Evolutionary conservation across 2,329 filamentous ascomycete genomes (phyloP).

Genomic region (Corinectria fuckeliana): DNA sequence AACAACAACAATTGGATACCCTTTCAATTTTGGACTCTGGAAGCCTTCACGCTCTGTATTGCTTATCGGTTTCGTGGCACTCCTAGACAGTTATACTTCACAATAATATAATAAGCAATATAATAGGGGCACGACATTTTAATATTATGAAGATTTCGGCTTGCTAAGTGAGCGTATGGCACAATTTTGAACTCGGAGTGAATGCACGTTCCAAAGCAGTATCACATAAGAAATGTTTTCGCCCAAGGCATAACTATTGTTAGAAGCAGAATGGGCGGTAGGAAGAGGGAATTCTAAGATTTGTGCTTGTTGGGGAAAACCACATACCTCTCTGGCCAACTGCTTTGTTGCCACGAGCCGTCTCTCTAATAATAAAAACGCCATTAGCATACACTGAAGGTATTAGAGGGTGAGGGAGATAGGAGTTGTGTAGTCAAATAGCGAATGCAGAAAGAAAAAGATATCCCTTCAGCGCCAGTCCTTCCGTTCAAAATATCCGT

Average conservation of each 20-base stretch:
- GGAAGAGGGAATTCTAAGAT: background rate
- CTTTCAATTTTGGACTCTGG: slow-evolving; percentile 24
- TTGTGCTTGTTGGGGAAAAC: slow-evolving; percentile 4
- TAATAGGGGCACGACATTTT: background rate
- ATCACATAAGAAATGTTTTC: background rate
- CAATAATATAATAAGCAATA: background rate
- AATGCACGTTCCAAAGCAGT: background rate
- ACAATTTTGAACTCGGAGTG: background rate
- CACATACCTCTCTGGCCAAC: slow-evolving; percentile 38
- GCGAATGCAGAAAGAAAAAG: slow-evolving; percentile 14
- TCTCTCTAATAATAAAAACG: slow-evolving; percentile 25
- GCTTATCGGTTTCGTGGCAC: background rate
- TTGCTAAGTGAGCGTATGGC: background rate
- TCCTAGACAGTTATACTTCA: background rate
- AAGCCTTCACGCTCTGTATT: background rate
- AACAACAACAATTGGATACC: slow-evolving; percentile 43
- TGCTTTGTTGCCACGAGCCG: slow-evolving; percentile 18
- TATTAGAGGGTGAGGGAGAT: slow-evolving; percentile 11
- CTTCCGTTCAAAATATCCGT: slow-evolving; percentile 15
- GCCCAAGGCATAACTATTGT: background rate
- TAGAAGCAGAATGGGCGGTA: background rate
- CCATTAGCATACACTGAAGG: slow-evolving; percentile 35
- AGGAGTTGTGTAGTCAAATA: slow-evolving; percentile 34
- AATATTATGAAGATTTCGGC: background rate
- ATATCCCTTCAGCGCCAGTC: slow-evolving; percentile 27